Evolutionary conservation across 2,329 filamentous ascomycete species (phyloP).

Genomic region (Paraconiothyrium brasiliense): DNA sequence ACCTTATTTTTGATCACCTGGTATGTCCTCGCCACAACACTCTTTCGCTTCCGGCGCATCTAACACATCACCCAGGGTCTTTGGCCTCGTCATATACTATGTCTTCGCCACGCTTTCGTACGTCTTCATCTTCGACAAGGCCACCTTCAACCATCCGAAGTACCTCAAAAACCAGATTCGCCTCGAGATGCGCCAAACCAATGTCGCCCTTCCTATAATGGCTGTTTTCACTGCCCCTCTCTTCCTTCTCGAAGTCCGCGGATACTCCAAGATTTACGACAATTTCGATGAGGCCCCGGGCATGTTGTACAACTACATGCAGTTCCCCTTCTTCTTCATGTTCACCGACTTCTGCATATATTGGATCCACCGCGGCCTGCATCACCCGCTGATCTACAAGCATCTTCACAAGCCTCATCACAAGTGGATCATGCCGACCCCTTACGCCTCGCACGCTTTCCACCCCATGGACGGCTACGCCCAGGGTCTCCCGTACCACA

Average conservation of each 20-base stretch:
- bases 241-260: constrained; percentile 84
- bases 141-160: constrained; percentile 86
- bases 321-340: constrained; percentile 87
- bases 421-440: constrained; percentile 99
- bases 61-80: constrained; percentile 70
- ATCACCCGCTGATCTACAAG: constrained; percentile 85
- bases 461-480: constrained; percentile 91
- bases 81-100: constrained; percentile 86
- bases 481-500: constrained; percentile 89
- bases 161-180: constrained; percentile 93
- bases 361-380: constrained; percentile 87
- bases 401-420: constrained; percentile 95
- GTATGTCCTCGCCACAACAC: constrained; percentile 57
- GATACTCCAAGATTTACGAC: constrained; percentile 89
- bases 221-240: constrained; percentile 80
- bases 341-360: constrained; percentile 94
- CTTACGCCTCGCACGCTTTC: constrained; percentile 92
- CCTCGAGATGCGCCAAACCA: constrained; percentile 85
- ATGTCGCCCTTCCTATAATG: constrained; percentile 81
- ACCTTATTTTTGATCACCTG: constrained; percentile 87
- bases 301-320: constrained; percentile 77
- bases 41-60: neutral
- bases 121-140: constrained; percentile 89
- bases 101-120: constrained; percentile 85
- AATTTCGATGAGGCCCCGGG: constrained; percentile 78